A percentile compares a stretch with the other conserved stretches of the same genome.
Evolutionary conservation across 768 basidiomycete genomes (phyloP).

Genomic region (Termitomyces sp.): DNA sequence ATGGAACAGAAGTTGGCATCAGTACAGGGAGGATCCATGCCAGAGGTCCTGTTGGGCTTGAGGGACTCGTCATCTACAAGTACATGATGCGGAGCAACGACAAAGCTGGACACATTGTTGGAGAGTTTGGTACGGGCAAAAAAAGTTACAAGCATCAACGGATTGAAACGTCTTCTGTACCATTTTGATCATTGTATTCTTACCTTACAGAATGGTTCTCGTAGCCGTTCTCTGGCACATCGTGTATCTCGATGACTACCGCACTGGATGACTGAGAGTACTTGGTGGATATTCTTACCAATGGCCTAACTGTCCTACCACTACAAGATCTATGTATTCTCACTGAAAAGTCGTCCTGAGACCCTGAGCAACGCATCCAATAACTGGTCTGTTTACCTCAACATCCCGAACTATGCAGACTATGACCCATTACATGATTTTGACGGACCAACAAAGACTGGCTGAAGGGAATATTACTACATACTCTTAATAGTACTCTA

Average conservation of each 20-base stretch:
- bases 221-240: background rate
- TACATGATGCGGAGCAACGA: constrained; percentile 84
- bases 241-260: background rate
- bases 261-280: background rate
- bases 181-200: constrained; percentile 33
- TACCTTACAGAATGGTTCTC: background rate
- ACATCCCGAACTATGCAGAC: background rate
- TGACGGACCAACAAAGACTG: background rate
- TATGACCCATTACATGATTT: too few species aligned
- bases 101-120: constrained; percentile 75
- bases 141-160: constrained; percentile 68
- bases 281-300: too few species aligned
- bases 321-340: background rate
- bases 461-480: too few species aligned
- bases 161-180: constrained; percentile 41
- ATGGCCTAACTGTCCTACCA: too few species aligned
- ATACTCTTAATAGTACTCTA: too few species aligned
- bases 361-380: background rate
- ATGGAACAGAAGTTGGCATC: constrained; percentile 97
- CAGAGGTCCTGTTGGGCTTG: constrained; percentile 91
- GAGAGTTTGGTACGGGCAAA: constrained; percentile 79
- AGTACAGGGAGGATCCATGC: constrained; percentile 97
- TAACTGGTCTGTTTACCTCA: too few species aligned
- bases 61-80: constrained; percentile 94
- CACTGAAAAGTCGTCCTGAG: background rate